Evolutionary conservation across 495 filamentous ascomycete species (phyloP).

Genomic region (Tetracladium marchalianum): DNA sequence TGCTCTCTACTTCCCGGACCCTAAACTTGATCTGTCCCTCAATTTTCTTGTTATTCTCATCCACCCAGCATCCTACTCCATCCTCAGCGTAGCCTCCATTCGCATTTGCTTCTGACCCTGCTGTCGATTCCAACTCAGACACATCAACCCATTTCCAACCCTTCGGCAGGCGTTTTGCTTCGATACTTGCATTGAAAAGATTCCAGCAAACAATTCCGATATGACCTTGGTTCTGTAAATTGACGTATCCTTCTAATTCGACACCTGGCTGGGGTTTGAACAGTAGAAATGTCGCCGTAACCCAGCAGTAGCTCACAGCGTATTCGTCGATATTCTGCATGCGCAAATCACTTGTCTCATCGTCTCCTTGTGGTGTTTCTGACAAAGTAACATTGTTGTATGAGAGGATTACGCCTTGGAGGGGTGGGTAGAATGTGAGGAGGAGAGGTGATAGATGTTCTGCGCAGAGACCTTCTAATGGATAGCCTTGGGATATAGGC

Average conservation of each 20-base stretch:
- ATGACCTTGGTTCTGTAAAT: conserved; percentile 63
- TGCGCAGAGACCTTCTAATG: conserved; percentile 56
- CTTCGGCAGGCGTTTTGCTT: conserved; percentile 51
- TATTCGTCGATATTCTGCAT: conserved; percentile 55
- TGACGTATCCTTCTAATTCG: conserved; percentile 55
- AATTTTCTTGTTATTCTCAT: conserved; percentile 50
- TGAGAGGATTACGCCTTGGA: conserved; percentile 60
- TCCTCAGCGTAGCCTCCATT: conserved; percentile 18
- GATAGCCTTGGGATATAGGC: conserved; percentile 51
- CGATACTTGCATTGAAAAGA: conserved; percentile 64
- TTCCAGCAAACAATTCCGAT: conserved; percentile 64
- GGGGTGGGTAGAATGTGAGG: conserved; percentile 63
- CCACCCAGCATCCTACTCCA: conserved; percentile 31
- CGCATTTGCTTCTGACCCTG: conserved; percentile 12
- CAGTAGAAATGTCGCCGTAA: conserved; percentile 63
- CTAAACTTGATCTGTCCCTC: conserved; percentile 50
- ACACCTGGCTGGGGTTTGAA: conserved; percentile 52
- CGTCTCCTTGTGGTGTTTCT: conserved; percentile 22
- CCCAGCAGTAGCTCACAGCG: conserved; percentile 56
- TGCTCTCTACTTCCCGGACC: conserved; percentile 54
- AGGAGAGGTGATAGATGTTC: conserved; percentile 70
- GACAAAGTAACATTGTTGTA: conserved; percentile 49
- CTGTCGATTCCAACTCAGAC: conserved; percentile 18
- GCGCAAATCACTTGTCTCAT: conserved; percentile 31
- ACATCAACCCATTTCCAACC: conserved; percentile 52